Percentiles rank a stretch among this genome's conserved stretches.
Evolutionary conservation across 164 flowering plant species (phyloP).

Genomic region (Vitis amurensis): DNA sequence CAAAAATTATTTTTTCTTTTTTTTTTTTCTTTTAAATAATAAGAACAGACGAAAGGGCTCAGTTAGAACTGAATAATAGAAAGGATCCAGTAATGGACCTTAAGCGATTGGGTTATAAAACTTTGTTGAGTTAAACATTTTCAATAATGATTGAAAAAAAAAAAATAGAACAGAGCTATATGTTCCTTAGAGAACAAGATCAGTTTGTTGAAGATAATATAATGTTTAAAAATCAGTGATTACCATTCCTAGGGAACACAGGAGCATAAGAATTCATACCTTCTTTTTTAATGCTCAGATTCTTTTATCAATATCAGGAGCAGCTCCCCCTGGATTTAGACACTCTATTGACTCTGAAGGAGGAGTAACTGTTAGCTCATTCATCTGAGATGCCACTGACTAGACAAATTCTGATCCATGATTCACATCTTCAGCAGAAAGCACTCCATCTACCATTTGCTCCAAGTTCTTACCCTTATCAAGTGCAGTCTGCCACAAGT

Average conservation of each 20-base stretch:
- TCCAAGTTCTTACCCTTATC: slow-evolving; percentile 54
- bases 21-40: no score
- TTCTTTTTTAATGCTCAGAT: slow-evolving; percentile 89
- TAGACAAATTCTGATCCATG: slow-evolving; percentile 40
- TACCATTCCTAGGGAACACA: not conserved
- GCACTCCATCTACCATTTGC: slow-evolving; percentile 22
- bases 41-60: no score
- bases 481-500: slow-evolving; percentile 64
- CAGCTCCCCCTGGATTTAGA: slow-evolving; percentile 32
- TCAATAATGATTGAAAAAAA: not conserved
- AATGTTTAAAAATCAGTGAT: not conserved
- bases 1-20: no score
- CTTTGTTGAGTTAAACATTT: no score
- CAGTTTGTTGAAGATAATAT: not conserved
- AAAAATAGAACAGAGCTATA: not conserved
- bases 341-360: slow-evolving; percentile 34
- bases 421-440: slow-evolving; percentile 28
- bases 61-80: no score
- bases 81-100: no score
- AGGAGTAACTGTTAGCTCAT: slow-evolving; percentile 43
- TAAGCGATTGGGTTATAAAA: no score
- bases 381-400: slow-evolving; percentile 57
- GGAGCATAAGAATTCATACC: slow-evolving; percentile 34
- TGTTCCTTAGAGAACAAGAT: not conserved
- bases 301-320: slow-evolving; percentile 70